Percentiles rank a stretch among this genome's conserved stretches.
These are phyloP conservation scores for Orbilia ellipsospora DNA, from an alignment of 2,329 filamentous ascomycete species.

Conservation along the genomic window DNA sequence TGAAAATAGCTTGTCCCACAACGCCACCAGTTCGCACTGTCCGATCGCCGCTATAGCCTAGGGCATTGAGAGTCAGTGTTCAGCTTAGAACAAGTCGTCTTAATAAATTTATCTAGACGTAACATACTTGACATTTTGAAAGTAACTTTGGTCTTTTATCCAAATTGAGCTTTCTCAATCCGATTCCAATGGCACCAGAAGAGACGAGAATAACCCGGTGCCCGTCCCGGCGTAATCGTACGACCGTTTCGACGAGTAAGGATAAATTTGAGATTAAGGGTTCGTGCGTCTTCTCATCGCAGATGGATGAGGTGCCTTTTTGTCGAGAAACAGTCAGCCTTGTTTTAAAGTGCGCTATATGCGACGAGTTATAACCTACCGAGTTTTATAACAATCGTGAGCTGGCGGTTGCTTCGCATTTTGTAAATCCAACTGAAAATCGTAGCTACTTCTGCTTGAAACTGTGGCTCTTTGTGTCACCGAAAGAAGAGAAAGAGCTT, in stretches of 20 bases:
- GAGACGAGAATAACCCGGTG: slow-evolving; percentile 96
- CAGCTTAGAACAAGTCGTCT: background rate
- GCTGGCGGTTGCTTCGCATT: slow-evolving; percentile 58
- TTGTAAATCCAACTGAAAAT: slow-evolving; percentile 2
- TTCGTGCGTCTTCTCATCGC: slow-evolving; percentile 94
- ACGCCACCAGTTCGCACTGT: slow-evolving; percentile 91
- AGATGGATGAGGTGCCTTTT: slow-evolving; percentile 96
- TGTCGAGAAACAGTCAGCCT: slow-evolving; percentile 8
- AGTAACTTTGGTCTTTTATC: slow-evolving; percentile 89
- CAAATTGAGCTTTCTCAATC: slow-evolving; percentile 87
- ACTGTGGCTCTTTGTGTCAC: background rate
- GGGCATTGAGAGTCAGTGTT: background rate
- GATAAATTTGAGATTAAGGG: slow-evolving; percentile 90
- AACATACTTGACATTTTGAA: slow-evolving; percentile 79
- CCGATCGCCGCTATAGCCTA: slow-evolving; percentile 93
- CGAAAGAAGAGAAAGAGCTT: background rate
- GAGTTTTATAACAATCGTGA: slow-evolving; percentile 87
- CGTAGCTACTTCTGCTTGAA: background rate
- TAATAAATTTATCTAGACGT: background rate
- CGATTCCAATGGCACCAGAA: slow-evolving; percentile 95
- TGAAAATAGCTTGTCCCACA: slow-evolving; percentile 93
- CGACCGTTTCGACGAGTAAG: slow-evolving; percentile 92
- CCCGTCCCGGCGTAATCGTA: slow-evolving; percentile 86
- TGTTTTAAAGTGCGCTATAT: slow-evolving; percentile 11
- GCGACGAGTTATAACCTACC: slow-evolving; percentile 68